phyloP scores from a whole-genome alignment of 1,139 yeast genomes.

The Hyphopichia wangnamkhiaoensis region DNA sequence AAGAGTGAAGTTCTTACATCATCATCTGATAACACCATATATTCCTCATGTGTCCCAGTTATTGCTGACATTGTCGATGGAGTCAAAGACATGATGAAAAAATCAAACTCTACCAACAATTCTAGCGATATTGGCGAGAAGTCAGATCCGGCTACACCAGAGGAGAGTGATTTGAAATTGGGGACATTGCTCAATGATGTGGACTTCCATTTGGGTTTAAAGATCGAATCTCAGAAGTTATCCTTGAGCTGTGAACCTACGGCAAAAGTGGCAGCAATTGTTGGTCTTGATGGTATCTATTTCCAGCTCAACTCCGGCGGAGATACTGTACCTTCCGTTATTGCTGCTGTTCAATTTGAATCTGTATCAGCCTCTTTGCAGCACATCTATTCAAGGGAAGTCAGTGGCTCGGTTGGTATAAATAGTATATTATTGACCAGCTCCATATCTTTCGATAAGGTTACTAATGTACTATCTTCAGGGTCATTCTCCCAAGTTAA shows the following conservation, averaged over 20 bases:
- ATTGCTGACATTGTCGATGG: conserved; percentile 58
- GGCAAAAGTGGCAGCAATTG: conserved; percentile 87
- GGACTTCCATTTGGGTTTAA: conserved; percentile 64
- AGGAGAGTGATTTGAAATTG: conserved; percentile 28
- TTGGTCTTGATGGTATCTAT: conserved; percentile 66
- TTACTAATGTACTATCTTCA: conserved; percentile 47
- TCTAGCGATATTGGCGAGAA: conserved; percentile 1
- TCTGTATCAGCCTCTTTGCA: conserved; percentile 72
- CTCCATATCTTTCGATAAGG: conserved; percentile 38
- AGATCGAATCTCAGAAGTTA: conserved; percentile 71
- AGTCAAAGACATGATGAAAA: conserved; percentile 39
- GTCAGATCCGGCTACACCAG: conserved; percentile 4
- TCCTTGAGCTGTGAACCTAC: conserved; percentile 88
- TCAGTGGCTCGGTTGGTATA: conserved; percentile 73
- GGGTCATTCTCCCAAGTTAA: conserved; percentile 58
- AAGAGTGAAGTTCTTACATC: conserved; percentile 60
- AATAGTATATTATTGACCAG: conserved; percentile 47
- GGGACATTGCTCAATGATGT: conserved; percentile 47
- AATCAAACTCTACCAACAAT: conserved; percentile 8
- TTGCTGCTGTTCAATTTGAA: conserved; percentile 46
- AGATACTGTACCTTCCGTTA: conserved; percentile 38
- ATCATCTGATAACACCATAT: conserved; percentile 71
- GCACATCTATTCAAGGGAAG: conserved; percentile 87
- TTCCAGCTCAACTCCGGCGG: conserved; percentile 59
- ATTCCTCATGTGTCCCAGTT: conserved; percentile 80